Evolutionary conservation across 2,329 filamentous ascomycete genomes (phyloP).

Genomic region (Calonectria leucothoes): DNA sequence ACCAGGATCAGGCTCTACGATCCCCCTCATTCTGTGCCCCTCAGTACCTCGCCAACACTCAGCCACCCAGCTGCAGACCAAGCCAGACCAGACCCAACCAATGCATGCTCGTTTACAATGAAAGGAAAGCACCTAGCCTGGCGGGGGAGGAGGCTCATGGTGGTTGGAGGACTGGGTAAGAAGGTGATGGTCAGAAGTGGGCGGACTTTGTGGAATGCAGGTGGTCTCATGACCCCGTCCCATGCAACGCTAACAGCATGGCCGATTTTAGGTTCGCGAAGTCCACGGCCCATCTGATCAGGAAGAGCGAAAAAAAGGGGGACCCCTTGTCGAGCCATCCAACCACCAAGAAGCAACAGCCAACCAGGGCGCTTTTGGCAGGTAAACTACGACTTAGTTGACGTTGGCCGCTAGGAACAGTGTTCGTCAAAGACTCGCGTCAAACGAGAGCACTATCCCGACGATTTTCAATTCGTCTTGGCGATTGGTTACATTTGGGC

Average conservation of each 20-base stretch:
- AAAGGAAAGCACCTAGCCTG: neutral
- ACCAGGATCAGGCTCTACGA: conserved; percentile 11
- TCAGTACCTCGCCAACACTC: neutral
- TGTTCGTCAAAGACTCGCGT: conserved; percentile 20
- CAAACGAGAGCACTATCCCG: conserved; percentile 8
- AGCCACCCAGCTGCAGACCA: conserved; percentile 28
- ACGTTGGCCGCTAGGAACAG: conserved; percentile 26
- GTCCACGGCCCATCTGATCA: conserved; percentile 41
- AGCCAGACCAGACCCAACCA: conserved; percentile 19
- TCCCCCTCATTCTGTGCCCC: neutral
- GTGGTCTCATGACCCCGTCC: conserved; percentile 44
- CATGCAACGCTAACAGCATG: conserved; percentile 44
- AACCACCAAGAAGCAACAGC: conserved; percentile 29
- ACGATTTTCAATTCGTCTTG: conserved; percentile 23
- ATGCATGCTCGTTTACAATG: neutral
- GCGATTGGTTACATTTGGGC: conserved; percentile 12
- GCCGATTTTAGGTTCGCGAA: conserved; percentile 45
- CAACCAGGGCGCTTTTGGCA: neutral
- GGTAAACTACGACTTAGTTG: conserved; percentile 11
- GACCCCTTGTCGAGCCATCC: conserved; percentile 27
- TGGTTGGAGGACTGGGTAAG: conserved; percentile 33
- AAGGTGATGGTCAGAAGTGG: conserved; percentile 38
- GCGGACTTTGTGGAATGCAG: conserved; percentile 41
- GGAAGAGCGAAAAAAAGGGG: conserved; percentile 34
- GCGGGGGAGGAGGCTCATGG: neutral